Base-by-base conservation (phyloP, 2,329 filamentous ascomycete species). In the Aspergillus candidus region DNA sequence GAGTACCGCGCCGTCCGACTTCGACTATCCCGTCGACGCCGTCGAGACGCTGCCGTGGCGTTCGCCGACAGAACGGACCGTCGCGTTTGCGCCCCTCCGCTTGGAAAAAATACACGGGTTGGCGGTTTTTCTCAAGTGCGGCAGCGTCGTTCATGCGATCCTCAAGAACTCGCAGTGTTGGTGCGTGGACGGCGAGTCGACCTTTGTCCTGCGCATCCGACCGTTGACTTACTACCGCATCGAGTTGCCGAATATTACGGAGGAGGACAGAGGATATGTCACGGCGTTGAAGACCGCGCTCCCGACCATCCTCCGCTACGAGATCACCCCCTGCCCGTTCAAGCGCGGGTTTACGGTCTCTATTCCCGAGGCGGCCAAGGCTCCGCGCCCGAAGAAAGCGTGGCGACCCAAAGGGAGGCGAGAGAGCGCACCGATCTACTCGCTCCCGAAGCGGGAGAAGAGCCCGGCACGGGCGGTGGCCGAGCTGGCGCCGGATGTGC, bases 131-230 rank as follows among this genome's bases (percentile, higher is more conserved):
- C 75, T 96, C 8, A 91, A 86, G 65, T 94, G 88, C 51, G 87
- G 87, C 47, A 82, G 80, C 43, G 83, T 90, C 12, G 76, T 95
- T 13, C 87, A 93, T 57, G 86, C 90, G 10, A 93, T 96, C 50
- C 71, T 96, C 41, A 88, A 87, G 17, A 88, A 88, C 63, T 94
- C 88, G 46, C 89, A 95, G 66, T 94, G 86, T 61, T 96, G 90
- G 90, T 94, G 86, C 63, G 85, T 96, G 29, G 87, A 94, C 63
- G 85, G 88, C 45, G 78, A 83, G 44, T 84, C 84, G 33, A 88
- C 83, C 55, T 95, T 94, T 55, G 85, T 94, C n/a, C 71, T 96
- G 47, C 85, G 90, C 52, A 88, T 94, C 52, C 77, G 88, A 15
- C 80, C 84, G 35, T 84, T 90, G 27, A 84, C 85, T 35, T 96